Conservation (phyloP, 306 rosid genomes). For the Acacia confusa region DNA sequence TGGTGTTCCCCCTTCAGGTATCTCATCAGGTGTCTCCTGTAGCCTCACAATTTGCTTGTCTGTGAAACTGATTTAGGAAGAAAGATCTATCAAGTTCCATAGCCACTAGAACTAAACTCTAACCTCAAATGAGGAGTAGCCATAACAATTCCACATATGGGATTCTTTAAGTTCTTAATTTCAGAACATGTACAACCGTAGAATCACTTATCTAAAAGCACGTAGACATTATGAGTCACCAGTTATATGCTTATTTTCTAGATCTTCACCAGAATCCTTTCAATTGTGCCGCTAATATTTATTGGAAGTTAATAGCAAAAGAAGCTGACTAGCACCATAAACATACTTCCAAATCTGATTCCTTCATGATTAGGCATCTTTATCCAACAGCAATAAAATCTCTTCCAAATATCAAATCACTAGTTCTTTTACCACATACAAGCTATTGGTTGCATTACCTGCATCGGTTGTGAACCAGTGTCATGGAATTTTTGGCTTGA, state of each 20-base stretch:
- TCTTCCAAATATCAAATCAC: neutral
- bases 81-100: slow-evolving; percentile 19
- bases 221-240: neutral
- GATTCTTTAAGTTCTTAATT: neutral
- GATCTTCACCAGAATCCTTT: neutral
- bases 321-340: neutral
- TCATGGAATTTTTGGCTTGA: slow-evolving; percentile 87
- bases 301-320: neutral
- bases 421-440: neutral
- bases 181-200: neutral
- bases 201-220: neutral
- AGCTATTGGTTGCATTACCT: slow-evolving; percentile 44
- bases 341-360: neutral
- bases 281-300: neutral
- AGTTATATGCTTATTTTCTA: neutral
- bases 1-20: slow-evolving; percentile 98
- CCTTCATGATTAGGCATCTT: neutral
- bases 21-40: slow-evolving; percentile 98
- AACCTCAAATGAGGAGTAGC: neutral
- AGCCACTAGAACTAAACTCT: slow-evolving; percentile 11
- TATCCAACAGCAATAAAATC: neutral
- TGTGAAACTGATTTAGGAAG: slow-evolving; percentile 58
- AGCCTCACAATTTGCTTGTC: slow-evolving; percentile 98
- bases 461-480: slow-evolving; percentile 94
- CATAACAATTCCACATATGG: neutral